These are phyloP conservation scores for Cutaneotrichosporon sp. DNA, from an alignment of 1,284 basidiomycete genomes.

Conservation along the genomic window DNA sequence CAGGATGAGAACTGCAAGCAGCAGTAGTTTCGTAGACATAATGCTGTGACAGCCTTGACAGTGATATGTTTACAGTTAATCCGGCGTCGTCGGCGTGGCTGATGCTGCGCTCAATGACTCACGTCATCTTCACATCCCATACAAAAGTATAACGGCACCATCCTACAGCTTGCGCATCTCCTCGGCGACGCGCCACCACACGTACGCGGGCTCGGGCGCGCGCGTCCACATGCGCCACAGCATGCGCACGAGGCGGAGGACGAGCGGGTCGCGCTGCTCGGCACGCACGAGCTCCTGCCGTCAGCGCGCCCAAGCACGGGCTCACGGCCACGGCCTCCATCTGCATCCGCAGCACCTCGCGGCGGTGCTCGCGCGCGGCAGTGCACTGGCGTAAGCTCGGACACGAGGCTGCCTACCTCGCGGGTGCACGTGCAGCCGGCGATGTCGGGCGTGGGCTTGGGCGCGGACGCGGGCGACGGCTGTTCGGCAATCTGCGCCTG, in stretches of 20 bases:
- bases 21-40: conserved; percentile 34
- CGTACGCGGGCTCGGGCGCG: not conserved
- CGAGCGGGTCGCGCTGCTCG: not conserved
- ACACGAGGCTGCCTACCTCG: not conserved
- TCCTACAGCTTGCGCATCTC: not conserved
- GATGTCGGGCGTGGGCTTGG: too few relatives aligned
- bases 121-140: not conserved
- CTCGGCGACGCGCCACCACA: not conserved
- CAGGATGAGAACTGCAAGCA: conserved; percentile 49
- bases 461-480: too few relatives aligned
- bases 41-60: conserved; percentile 3
- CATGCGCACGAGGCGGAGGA: not conserved
- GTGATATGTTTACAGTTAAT: conserved; percentile 5
- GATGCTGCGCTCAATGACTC: not conserved
- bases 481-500: too few relatives aligned
- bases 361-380: not conserved
- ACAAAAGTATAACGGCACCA: not conserved
- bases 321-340: not conserved
- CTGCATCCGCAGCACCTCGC: not conserved
- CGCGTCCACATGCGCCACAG: not conserved
- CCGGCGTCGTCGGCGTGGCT: not conserved
- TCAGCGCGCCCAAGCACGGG: not conserved
- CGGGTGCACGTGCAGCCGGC: not conserved
- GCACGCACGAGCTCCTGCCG: not conserved
- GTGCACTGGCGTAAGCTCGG: not conserved